These are phyloP conservation scores for Microdochium bolleyi DNA, from an alignment of 2,329 filamentous ascomycete genomes.

Conservation along the genomic window DNA sequence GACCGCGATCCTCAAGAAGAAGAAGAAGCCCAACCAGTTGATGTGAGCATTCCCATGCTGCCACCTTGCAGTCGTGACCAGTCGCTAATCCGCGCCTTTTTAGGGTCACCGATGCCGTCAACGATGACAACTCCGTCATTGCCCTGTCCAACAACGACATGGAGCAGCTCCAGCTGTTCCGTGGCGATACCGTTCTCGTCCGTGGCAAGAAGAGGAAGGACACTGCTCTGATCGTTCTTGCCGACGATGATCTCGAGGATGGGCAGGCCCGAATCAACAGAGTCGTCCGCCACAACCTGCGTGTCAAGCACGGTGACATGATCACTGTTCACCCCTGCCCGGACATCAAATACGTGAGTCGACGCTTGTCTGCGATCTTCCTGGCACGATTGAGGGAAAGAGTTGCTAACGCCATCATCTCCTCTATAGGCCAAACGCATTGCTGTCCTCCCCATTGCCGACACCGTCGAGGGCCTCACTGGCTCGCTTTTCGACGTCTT, in stretches of 20 bases:
- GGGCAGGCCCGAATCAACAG: conserved; percentile 96
- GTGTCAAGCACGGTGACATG: conserved; percentile 97
- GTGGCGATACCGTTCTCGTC: conserved; percentile 94
- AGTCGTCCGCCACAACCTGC: conserved; percentile 94
- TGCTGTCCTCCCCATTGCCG: conserved; percentile 93
- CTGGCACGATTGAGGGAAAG: conserved; percentile 1
- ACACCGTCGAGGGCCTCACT: conserved; percentile 95
- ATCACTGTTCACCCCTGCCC: conserved; percentile 96
- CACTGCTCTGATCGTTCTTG: conserved; percentile 93
- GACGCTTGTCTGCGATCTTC: background rate
- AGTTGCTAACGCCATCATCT: background rate
- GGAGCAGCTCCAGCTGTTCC: conserved; percentile 97
- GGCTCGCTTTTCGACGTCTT: conserved; percentile 98
- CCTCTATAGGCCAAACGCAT: conserved; percentile 83
- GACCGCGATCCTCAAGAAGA: conserved; percentile 98
- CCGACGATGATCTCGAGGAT: conserved; percentile 96
- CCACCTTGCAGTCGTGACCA: conserved; percentile 5
- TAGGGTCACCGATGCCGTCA: conserved; percentile 95
- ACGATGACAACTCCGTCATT: conserved; percentile 99
- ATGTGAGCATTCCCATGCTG: conserved; percentile 55
- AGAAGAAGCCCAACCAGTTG: conserved; percentile 99
- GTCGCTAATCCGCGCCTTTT: conserved; percentile 11
- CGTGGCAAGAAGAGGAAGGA: conserved; percentile 99
- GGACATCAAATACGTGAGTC: conserved; percentile 98
- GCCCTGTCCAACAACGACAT: conserved; percentile 97